Percentiles rank a stretch among this genome's conserved stretches.
These are phyloP conservation scores for Lichtheimia ramosa DNA, from an alignment of 371 early-diverging fungal species.

Conservation along the genomic window DNA sequence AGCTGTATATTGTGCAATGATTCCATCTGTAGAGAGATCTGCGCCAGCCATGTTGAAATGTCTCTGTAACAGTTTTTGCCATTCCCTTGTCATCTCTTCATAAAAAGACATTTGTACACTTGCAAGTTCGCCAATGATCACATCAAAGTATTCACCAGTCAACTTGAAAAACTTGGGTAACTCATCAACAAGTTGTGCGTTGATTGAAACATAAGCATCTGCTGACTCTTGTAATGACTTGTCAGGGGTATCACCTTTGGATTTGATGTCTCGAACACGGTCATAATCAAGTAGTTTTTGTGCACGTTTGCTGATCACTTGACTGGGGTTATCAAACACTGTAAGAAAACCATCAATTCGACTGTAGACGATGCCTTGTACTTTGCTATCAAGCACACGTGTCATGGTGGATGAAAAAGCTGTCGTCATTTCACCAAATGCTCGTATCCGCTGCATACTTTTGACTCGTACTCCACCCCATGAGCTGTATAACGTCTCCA, in stretches of 20 bases:
- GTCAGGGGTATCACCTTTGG: conserved; percentile 62
- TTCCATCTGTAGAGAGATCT: conserved; percentile 1
- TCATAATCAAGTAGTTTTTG: conserved; percentile 79
- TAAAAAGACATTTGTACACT: conserved; percentile 60
- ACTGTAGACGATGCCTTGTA: conserved; percentile 50
- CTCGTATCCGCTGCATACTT: conserved; percentile 31
- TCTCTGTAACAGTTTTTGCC: conserved; percentile 30
- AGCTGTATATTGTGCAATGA: conserved; percentile 9
- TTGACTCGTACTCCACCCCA: conserved; percentile 43
- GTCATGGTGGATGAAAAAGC: conserved; percentile 29
- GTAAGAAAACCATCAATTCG: conserved; percentile 60
- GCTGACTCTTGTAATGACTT: conserved; percentile 72
- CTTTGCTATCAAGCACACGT: conserved; percentile 35
- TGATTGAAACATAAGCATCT: conserved; percentile 70
- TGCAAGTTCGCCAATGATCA: conserved; percentile 58
- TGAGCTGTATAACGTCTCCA: conserved; percentile 62
- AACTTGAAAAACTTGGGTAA: conserved; percentile 68
- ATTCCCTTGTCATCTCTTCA: conserved; percentile 36
- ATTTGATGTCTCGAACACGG: conserved; percentile 56
- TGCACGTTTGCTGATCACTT: conserved; percentile 77
- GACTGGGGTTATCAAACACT: conserved; percentile 66
- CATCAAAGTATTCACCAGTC: conserved; percentile 63
- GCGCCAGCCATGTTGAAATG: conserved; percentile 5
- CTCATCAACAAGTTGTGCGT: conserved; percentile 78
- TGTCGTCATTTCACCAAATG: conserved; percentile 26